A percentile compares a stretch with the other conserved stretches of the same genome.
Evolutionary conservation across 169 alveolate species (phyloP).

Genomic region (Theileria annulata): DNA sequence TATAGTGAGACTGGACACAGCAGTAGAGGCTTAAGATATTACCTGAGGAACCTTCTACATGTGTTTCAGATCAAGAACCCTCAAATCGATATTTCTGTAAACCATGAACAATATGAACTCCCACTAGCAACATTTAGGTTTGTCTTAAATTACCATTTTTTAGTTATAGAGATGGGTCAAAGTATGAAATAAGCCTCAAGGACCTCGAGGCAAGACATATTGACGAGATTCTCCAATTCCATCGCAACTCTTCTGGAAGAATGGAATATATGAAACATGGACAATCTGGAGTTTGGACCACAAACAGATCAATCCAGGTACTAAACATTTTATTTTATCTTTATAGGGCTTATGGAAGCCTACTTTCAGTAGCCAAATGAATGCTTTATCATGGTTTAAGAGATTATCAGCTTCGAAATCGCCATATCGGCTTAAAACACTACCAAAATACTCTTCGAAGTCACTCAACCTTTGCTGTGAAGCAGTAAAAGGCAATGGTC

Average conservation of each 20-base stretch:
- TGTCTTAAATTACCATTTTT: background rate
- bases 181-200: conserved; percentile 78
- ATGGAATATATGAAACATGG: conserved; percentile 76
- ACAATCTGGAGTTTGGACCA: conserved; percentile 74
- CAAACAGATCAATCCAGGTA: conserved; percentile 77
- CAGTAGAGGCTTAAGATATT: conserved; percentile 75
- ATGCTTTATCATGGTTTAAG: conserved; percentile 81
- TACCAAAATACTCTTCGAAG: conserved; percentile 84
- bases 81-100: conserved; percentile 71
- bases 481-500: conserved; percentile 84
- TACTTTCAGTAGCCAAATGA: conserved; percentile 73
- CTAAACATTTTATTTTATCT: background rate
- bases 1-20: conserved; percentile 82
- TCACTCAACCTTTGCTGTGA: conserved; percentile 79
- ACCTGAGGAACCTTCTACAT: conserved; percentile 71
- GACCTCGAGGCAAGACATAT: conserved; percentile 80
- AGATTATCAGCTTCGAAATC: conserved; percentile 64
- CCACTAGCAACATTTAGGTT: conserved; percentile 76
- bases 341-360: conserved; percentile 86
- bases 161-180: conserved; percentile 72
- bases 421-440: conserved; percentile 55
- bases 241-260: conserved; percentile 75
- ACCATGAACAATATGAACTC: conserved; percentile 79
- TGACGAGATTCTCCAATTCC: conserved; percentile 74
- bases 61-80: conserved; percentile 70